Evolutionary conservation across 2,329 filamentous ascomycete species (phyloP).

Genomic region (Colletotrichum lindemuthianum): DNA sequence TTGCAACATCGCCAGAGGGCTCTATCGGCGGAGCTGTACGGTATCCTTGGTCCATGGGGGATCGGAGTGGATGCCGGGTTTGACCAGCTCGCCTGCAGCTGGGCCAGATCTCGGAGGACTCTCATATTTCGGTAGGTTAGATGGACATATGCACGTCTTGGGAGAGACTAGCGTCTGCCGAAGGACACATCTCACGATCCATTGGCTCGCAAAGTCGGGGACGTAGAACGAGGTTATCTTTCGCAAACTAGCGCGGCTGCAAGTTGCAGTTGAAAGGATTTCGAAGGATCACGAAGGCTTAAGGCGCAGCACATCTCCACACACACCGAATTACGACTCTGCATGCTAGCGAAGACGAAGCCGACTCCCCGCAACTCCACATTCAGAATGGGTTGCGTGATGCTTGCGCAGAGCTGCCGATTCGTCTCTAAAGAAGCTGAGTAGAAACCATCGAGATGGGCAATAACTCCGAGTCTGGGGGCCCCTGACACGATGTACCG

Average conservation of each 20-base stretch:
- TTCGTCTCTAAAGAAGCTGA: not conserved
- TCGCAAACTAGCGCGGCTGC: conserved; percentile 6
- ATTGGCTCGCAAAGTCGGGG: not conserved
- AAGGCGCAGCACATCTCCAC: conserved; percentile 27
- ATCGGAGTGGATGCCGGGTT: too few relatives aligned
- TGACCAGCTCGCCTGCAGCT: too few relatives aligned
- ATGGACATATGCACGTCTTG: not conserved
- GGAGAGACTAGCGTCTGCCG: not conserved
- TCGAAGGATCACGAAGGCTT: conserved; percentile 13
- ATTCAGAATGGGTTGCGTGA: conserved; percentile 6
- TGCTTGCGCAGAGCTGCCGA: not conserved
- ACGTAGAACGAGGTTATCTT: not conserved
- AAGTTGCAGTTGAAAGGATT: conserved; percentile 22
- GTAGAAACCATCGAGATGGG: not conserved
- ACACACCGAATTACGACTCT: conserved; percentile 8
- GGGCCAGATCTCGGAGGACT: too few relatives aligned
- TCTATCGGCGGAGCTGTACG: too few relatives aligned
- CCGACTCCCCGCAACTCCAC: conserved; percentile 10
- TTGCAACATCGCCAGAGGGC: not conserved
- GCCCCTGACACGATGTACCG: not conserved
- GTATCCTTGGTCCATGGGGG: too few relatives aligned
- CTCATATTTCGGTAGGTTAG: too few relatives aligned
- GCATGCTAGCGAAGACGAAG: conserved; percentile 12
- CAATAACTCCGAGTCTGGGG: conserved; percentile 11
- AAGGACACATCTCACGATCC: not conserved